Evolutionary conservation across 305 asterid species (phyloP), one percentile per base, ranked within the genome.

Genomic region (Fraxinus latifolia): DNA sequence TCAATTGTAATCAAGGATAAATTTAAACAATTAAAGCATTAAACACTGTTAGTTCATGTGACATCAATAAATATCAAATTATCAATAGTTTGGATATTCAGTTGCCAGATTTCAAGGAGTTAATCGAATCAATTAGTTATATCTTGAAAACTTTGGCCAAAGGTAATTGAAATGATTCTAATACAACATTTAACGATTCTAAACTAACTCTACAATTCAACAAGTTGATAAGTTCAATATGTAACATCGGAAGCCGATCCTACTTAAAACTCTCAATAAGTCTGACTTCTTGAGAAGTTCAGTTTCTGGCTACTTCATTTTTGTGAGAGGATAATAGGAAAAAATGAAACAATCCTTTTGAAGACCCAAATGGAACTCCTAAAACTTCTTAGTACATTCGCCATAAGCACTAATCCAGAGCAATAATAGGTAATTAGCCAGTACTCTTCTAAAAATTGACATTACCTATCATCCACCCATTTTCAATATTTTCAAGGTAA

Each of bases 261-360:
- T 15, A 27, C 74, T 27, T 29, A 68, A 29, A 29, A 68, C 39
- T 68, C 74, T 68, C 9, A 3, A 31, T 58, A 68, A 29, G 50
- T 81, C 67, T 76, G 70, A 84, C 62, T 58, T 81, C 50, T 32
- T 62, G 58, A 58, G 19, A 81, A 50, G 12, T 19, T 82, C 73
- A 65, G 9, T 27, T 6, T 32, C 25, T 25, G 53, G 58, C 31
- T 21, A 81, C 55, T 65, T 33, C 19, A 32, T 36, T 71, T 37
- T 29, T 33, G 77, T 60, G 62, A 6, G 75, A 31, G 75, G 42
- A 70, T 31, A 70, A 70, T 15, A 70, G 36, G 4, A 74, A 29
- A 4, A 21, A 76, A 36, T 12, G 50, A 53, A 68, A 80, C 42
- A 72, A 21, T 53, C n/a, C 60, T 27, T 15, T 77, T 5, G 82